These are phyloP conservation scores for Nematocida homosporus DNA, from an alignment of 371 early-diverging fungal species.

Conservation along the genomic window DNA sequence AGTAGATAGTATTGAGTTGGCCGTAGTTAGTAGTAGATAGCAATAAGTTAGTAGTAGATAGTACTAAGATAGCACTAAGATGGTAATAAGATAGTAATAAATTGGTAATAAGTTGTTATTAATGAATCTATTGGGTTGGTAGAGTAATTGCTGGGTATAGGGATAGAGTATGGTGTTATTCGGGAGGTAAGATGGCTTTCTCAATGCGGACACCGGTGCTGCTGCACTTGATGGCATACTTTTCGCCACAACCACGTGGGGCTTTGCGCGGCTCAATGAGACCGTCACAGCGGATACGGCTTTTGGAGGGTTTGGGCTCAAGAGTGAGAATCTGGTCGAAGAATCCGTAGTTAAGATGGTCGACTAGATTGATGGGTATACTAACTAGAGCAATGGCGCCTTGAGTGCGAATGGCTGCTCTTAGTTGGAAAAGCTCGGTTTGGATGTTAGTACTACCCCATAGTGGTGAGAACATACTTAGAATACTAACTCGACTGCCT, in stretches of 20 bases:
- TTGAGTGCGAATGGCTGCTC: not conserved
- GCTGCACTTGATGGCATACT: constrained; percentile 24
- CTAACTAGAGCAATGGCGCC: constrained; percentile 18
- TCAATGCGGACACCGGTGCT: constrained; percentile 49
- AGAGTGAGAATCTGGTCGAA: constrained; percentile 25
- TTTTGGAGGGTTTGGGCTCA: constrained; percentile 1
- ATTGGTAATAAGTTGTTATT: too few relatives aligned
- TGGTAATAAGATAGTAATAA: too few relatives aligned
- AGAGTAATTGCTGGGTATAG: too few relatives aligned
- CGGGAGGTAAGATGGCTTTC: constrained; percentile 46
- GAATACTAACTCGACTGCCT: constrained; percentile 6
- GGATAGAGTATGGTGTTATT: too few relatives aligned
- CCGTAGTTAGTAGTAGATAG: too few relatives aligned
- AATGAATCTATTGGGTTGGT: too few relatives aligned
- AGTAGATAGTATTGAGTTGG: too few relatives aligned
- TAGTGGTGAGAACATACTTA: constrained; percentile 39
- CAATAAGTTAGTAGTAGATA: too few relatives aligned
- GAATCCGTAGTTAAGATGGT: constrained; percentile 22
- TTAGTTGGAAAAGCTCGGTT: constrained; percentile 7
- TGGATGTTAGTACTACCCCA: constrained; percentile 8
- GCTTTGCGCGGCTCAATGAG: constrained; percentile 21
- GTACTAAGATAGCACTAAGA: too few relatives aligned
- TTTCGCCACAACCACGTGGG: not conserved
- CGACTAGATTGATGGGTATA: constrained; percentile 20
- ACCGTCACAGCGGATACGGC: constrained; percentile 37